Evolutionary conservation across 75 land plant species (phyloP).

Genomic region (Pinus tabuliformis): DNA sequence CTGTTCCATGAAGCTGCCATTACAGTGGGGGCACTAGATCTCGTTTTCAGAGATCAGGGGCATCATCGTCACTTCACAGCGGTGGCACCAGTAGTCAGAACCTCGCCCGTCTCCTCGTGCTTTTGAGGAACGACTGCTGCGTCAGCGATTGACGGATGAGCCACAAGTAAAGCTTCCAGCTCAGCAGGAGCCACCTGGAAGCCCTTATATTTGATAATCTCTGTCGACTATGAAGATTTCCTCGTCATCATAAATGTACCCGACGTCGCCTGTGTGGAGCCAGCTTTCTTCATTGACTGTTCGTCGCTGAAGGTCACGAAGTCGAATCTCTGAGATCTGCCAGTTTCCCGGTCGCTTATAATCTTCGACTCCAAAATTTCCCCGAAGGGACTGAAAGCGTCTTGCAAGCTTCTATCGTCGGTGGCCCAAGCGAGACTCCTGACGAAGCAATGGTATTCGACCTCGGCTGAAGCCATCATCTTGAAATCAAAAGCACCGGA

Average conservation of each 20-base stretch:
- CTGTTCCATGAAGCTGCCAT: conserved; percentile 62
- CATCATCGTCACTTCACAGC: conserved; percentile 34
- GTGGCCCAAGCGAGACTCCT: conserved; percentile 89
- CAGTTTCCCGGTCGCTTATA: conserved; percentile 65
- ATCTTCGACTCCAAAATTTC: conserved; percentile 68
- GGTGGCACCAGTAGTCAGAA: conserved; percentile 59
- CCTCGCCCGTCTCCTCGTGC: not conserved
- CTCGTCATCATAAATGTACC: conserved; percentile 55
- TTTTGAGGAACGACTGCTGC: conserved; percentile 65
- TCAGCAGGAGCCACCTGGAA: conserved; percentile 47
- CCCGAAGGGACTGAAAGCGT: conserved; percentile 56
- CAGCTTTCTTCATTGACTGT: conserved; percentile 64
- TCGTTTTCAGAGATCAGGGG: conserved; percentile 39
- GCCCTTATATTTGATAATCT: conserved; percentile 64
- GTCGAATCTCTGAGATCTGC: conserved; percentile 67
- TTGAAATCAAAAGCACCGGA: not conserved
- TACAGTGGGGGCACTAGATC: conserved; percentile 56
- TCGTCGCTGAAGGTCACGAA: conserved; percentile 66
- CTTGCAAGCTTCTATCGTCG: conserved; percentile 41
- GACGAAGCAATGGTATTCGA: conserved; percentile 73
- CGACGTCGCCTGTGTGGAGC: conserved; percentile 68
- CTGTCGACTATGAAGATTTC: conserved; percentile 65
- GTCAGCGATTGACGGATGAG: conserved; percentile 54
- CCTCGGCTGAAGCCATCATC: conserved; percentile 35
- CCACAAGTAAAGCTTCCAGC: conserved; percentile 24